Base-by-base conservation (phyloP, 768 basidiomycete genomes). In the Mycena venus region DNA sequence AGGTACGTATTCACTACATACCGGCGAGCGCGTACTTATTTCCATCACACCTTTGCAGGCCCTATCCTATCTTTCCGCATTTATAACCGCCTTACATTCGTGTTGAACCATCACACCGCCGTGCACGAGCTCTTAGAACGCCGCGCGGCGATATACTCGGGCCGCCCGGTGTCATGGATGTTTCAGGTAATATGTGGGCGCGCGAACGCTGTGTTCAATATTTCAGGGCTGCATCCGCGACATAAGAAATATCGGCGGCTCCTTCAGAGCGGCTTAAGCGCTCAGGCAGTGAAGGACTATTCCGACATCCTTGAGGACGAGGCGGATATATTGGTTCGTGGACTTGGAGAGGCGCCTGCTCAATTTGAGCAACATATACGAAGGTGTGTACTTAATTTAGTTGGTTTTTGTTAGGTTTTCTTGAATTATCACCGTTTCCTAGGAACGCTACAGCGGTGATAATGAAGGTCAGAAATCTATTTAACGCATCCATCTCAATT, bases 121-220 rank as follows among this genome's bases (percentile, higher is more conserved):
- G 85, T 90, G 5, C 79, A 83, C 61, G 86, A 90, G 32, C 83
- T 92, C 6, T 84, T 92, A 10, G 88, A 89, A 64, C 84, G 84
- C 69, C 87, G 91, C 25, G 86, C 89, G 32, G 80, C 79, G 53
- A 87, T 88, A 38, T 92, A 92, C 74, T 91, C 90, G 7, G 90
- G 90, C 72, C 86, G 91, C 10, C 90, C 90, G 3, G 82, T 81
- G 63, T 82, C 82, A 8, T 84, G 84, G 81, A 87, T 89, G 86
- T 86, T 82, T 72, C 81, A 85, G 63, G 84, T 84, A 8, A 81
- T 89, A 31, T 87, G 86, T 68, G 86, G 81, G 25, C 85, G 87
- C 12, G 85, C 84, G 34, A 78, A 83, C 68, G 74, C 85, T 1
- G 81, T 88, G 12, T 87, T 89, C 81, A 87, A 87, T 63, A 85